Percentiles rank a stretch among this genome's conserved stretches.
These are phyloP conservation scores for Zymoseptoria passerinii DNA, from an alignment of 2,329 filamentous ascomycete genomes.

Conservation along the genomic window DNA sequence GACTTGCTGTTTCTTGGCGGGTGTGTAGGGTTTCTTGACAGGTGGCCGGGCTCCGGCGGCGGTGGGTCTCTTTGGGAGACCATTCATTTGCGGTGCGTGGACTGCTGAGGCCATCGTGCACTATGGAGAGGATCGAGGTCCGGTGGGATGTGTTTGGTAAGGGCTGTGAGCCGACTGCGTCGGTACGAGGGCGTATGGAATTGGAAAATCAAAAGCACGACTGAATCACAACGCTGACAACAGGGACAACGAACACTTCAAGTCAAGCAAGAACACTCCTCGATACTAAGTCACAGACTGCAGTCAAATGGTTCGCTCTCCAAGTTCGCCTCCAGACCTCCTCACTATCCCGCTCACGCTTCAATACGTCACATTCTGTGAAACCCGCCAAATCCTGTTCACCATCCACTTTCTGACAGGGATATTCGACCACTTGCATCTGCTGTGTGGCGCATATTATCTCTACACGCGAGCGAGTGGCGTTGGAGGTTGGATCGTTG, in stretches of 20 bases:
- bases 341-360: neutral
- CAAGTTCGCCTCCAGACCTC: neutral
- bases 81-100: conserved; percentile 18
- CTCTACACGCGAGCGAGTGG: neutral
- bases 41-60: conserved; percentile 7
- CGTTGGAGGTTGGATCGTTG: neutral
- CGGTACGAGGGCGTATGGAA: neutral
- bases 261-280: neutral
- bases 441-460: neutral
- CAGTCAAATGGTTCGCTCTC: neutral
- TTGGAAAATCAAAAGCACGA: neutral
- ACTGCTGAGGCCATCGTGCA: conserved; percentile 16
- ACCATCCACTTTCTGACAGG: neutral
- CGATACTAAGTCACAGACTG: neutral
- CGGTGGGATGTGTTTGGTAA: neutral
- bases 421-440: neutral
- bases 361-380: neutral
- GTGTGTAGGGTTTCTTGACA: conserved; percentile 15
- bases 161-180: neutral
- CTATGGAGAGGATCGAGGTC: neutral
- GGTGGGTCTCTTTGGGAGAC: conserved; percentile 19
- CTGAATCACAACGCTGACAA: neutral
- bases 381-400: neutral
- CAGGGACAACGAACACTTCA: neutral
- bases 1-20: conserved; percentile 14